A percentile compares a stretch with the other conserved stretches of the same genome.
These are phyloP conservation scores for Ogataea angusta DNA, from an alignment of 805 yeast species.

Conservation along the genomic window DNA sequence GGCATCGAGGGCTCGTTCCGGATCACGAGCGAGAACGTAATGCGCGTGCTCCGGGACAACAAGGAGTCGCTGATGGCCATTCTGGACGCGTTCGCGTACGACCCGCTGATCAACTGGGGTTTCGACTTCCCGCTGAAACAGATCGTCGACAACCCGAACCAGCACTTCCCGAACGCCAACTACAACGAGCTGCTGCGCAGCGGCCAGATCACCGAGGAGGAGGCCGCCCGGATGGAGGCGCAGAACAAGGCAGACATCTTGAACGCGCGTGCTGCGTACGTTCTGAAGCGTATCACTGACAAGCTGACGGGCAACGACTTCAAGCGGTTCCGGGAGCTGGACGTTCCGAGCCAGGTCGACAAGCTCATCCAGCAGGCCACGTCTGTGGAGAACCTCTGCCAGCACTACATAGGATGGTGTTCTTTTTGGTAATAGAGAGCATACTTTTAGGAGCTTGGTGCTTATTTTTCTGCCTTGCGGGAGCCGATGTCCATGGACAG, in stretches of 20 bases:
- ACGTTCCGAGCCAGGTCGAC: slow-evolving; percentile 89
- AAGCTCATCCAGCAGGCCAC: slow-evolving; percentile 94
- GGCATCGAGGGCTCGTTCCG: slow-evolving; percentile 98
- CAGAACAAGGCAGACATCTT: slow-evolving; percentile 72
- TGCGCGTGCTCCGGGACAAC: slow-evolving; percentile 90
- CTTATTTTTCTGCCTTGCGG: too few species aligned
- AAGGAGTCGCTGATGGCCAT: slow-evolving; percentile 97
- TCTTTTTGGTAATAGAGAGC: slow-evolving; percentile 95
- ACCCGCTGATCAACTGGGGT: slow-evolving; percentile 98
- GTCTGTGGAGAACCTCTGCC: slow-evolving; percentile 91
- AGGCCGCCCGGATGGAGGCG: slow-evolving; percentile 65
- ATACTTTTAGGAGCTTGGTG: too few species aligned
- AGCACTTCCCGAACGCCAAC: slow-evolving; percentile 61
- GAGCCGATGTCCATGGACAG: too few species aligned
- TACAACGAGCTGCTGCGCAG: slow-evolving; percentile 67
- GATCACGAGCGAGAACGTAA: slow-evolving; percentile 94
- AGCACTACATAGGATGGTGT: slow-evolving; percentile 98
- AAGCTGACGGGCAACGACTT: slow-evolving; percentile 94
- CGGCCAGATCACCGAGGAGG: slow-evolving; percentile 75
- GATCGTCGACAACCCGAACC: slow-evolving; percentile 70
- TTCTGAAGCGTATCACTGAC: slow-evolving; percentile 84
- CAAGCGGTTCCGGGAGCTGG: slow-evolving; percentile 62
- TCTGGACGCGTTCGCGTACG: slow-evolving; percentile 96
- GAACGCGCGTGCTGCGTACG: slow-evolving; percentile 87
- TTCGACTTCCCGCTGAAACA: slow-evolving; percentile 86